These are phyloP conservation scores for Pichia kluyveri DNA, from an alignment of 805 yeast species.

Conservation along the genomic window DNA sequence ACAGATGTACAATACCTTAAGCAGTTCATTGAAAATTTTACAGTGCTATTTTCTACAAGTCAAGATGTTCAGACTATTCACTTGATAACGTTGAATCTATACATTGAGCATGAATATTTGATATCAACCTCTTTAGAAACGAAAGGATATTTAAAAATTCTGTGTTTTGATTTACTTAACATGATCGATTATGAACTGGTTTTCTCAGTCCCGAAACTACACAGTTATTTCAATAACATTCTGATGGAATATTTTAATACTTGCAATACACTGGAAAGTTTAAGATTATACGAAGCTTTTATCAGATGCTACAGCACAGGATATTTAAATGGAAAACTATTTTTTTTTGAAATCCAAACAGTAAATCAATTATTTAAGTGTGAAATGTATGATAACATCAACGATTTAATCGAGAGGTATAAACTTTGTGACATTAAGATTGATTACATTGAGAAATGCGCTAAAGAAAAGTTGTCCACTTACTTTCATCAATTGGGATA, in stretches of 20 bases:
- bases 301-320: not conserved
- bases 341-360: conserved; percentile 7
- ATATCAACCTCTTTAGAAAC: not conserved
- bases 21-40: not conserved
- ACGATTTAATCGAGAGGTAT: not conserved
- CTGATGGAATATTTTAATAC: not conserved
- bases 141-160: not conserved
- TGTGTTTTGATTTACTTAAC: conserved; percentile 1
- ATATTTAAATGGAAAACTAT: not conserved
- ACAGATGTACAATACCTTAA: conserved; percentile 2
- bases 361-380: conserved; percentile 4
- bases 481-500: conserved; percentile 14
- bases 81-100: not conserved
- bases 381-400: conserved; percentile 4
- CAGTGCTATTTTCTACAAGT: not conserved
- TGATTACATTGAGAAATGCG: not conserved
- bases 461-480: conserved; percentile 6
- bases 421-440: conserved; percentile 12
- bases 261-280: conserved; percentile 2
- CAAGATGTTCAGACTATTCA: not conserved
- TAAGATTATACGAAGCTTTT: conserved; percentile 2
- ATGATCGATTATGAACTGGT: not conserved
- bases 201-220: too few relatives aligned
- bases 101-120: not conserved
- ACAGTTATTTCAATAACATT: conserved; percentile 3